Evolutionary conservation across 1,139 yeast species (phyloP).

Genomic region (Pichia sp.): DNA sequence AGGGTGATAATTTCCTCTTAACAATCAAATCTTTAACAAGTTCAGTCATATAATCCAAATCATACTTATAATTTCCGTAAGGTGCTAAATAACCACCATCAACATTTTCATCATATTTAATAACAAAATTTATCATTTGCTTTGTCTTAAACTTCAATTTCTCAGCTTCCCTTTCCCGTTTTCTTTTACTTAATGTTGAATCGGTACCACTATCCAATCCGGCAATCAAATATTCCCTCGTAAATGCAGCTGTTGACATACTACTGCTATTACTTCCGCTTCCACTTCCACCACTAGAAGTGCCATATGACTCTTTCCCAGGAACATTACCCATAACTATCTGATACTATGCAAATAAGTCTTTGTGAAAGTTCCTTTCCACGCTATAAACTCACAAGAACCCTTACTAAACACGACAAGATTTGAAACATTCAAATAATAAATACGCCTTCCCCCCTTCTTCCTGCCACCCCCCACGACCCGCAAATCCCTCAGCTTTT

Average conservation of each 20-base stretch:
- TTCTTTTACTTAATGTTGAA: constrained; percentile 1
- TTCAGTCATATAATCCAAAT: constrained; percentile 67
- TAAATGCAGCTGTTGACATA: constrained; percentile 13
- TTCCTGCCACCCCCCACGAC: no score
- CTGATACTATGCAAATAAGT: no score
- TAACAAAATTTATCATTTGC: constrained; percentile 53
- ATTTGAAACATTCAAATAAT: no score
- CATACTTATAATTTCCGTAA: constrained; percentile 73
- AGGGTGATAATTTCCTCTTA: constrained; percentile 75
- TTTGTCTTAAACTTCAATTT: constrained; percentile 46
- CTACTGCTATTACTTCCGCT: constrained; percentile 1
- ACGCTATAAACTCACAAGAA: no score
- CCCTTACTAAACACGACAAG: no score
- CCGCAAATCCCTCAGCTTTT: no score
- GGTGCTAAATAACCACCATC: constrained; percentile 86
- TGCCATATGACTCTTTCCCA: constrained; percentile 20
- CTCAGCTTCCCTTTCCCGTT: constrained; percentile 32
- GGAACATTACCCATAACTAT: constrained; percentile 24
- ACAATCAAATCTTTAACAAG: constrained; percentile 63
- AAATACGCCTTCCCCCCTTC: no score
- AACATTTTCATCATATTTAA: constrained; percentile 52
- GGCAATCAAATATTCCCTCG: constrained; percentile 18
- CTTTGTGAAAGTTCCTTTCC: no score
- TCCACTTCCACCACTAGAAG: background rate
- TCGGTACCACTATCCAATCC: constrained; percentile 8